Evolutionary conservation across 805 yeast species (phyloP).

Genomic region (Pichia nanzhaoensis): DNA sequence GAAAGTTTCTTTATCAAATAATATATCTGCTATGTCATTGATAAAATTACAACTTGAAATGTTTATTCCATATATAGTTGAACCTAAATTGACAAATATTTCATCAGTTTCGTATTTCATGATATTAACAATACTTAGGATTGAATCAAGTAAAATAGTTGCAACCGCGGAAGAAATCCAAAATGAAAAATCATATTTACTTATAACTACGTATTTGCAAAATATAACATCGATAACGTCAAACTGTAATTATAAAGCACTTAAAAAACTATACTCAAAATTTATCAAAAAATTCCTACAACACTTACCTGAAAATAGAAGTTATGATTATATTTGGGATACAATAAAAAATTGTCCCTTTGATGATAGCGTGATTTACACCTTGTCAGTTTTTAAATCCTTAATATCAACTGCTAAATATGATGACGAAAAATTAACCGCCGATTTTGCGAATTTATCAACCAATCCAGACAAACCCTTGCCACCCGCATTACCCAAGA

Average conservation of each 20-base stretch:
- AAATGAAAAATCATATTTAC: not conserved
- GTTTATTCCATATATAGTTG: constrained; percentile 34
- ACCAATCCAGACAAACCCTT: not conserved
- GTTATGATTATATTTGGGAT: constrained; percentile 58
- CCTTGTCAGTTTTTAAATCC: constrained; percentile 65
- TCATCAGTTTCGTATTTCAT: constrained; percentile 17
- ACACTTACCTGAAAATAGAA: constrained; percentile 44
- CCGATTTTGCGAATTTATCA: not conserved
- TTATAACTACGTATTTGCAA: constrained; percentile 23
- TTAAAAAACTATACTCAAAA: constrained; percentile 41
- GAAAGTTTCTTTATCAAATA: constrained; percentile 2
- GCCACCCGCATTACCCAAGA: not conserved
- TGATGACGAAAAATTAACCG: constrained; percentile 8
- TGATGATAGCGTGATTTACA: constrained; percentile 50
- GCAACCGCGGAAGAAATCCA: not conserved
- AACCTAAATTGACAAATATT: constrained; percentile 16
- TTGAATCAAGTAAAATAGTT: not conserved
- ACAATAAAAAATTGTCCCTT: constrained; percentile 52
- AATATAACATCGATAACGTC: constrained; percentile 18
- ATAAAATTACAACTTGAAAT: constrained; percentile 37
- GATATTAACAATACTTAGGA: constrained; percentile 8
- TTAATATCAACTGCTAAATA: constrained; percentile 38
- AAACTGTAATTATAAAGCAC: constrained; percentile 5
- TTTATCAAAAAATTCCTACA: constrained; percentile 59
- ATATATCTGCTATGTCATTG: constrained; percentile 20